Base-by-base conservation (phyloP, 352 stramenopile species). In the Globisporangium iwayamae region DNA sequence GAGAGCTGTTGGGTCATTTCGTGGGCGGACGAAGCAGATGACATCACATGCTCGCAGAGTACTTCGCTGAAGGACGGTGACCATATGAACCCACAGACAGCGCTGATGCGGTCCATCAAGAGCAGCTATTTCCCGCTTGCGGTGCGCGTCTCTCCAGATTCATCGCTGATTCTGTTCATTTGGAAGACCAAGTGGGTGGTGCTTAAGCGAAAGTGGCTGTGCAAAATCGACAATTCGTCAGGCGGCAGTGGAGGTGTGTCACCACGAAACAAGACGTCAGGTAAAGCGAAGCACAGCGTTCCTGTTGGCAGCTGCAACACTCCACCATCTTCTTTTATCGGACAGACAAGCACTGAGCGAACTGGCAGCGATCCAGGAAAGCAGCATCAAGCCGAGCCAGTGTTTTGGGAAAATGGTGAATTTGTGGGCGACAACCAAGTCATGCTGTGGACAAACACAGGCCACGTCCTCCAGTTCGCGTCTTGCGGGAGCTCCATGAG, bases 1-100 rank as follows among this genome's bases (percentile, higher is more conserved):
- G 73, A 90, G n/a, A 91, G 74, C 41, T 91, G 82, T 39, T 95
- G 86, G 86, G 78, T 95, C 3, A 76, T 95, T 14, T 93, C 86
- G 52, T 95, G 86, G 86, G 84, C 86, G 0, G 81, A 90, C 56
- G 81, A 93, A n/a, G 72, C 84, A 1, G 71, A 90, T 8, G 86
- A 95, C 56, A 91, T 95, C 51, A 93, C 84, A 14, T 95, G 86
- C 38, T 93, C 85, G 0, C 83, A 95, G 48, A 93, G 80, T 54
- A 92, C 80, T 9, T 93, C 81, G 10, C 69, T 92, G 30, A 90
- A 86, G 46, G 79, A 90, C 43, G 82, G 80, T 5, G 84, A 93
- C 70, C 88, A 95, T 57, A 90, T 95, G 81, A 89, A 90, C 67
- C 81, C 83, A 11, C 81, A 91, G 58, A 88, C 81, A 4, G 79